Evolutionary conservation across 1,284 basidiomycete genomes (phyloP).

Genomic region (Spongiforma sp.): DNA sequence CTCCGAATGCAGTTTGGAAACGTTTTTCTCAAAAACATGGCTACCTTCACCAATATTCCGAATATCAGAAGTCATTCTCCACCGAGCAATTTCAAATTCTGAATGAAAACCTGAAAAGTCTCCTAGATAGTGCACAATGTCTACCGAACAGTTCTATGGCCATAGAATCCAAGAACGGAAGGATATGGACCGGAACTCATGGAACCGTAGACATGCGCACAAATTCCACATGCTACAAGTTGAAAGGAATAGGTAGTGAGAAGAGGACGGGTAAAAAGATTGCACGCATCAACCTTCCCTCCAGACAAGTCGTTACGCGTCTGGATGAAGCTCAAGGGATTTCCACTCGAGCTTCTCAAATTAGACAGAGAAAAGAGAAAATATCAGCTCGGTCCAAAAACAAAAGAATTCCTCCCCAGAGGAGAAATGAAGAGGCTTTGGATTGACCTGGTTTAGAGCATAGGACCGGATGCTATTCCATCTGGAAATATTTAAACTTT

Average conservation of each 20-base stretch:
- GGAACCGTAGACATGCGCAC: constrained; percentile 5
- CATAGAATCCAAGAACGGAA: neutral
- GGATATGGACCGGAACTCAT: constrained; percentile 4
- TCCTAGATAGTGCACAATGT: constrained; percentile 5
- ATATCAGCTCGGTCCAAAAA: constrained; percentile 2
- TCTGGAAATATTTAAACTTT: no score
- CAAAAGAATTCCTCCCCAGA: constrained; percentile 10
- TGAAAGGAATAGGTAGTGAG: constrained; percentile 1
- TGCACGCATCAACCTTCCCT: constrained; percentile 7
- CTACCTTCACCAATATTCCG: neutral
- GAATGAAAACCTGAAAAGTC: neutral
- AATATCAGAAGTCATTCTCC: neutral
- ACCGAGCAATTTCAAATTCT: neutral
- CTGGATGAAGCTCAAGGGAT: constrained; percentile 15
- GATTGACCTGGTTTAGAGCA: no score
- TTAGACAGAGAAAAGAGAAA: neutral
- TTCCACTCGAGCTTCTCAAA: constrained; percentile 1
- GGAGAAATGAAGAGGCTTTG: no score
- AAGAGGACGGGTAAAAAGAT: constrained; percentile 1
- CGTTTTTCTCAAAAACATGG: neutral
- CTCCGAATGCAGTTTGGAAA: neutral
- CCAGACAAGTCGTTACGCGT: constrained; percentile 2
- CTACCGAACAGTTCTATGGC: constrained; percentile 6
- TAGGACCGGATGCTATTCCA: no score
- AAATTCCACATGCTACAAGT: constrained; percentile 4